Base-by-base conservation (phyloP, 371 early-diverging fungal genomes). In the Gilbertella persicaria region DNA sequence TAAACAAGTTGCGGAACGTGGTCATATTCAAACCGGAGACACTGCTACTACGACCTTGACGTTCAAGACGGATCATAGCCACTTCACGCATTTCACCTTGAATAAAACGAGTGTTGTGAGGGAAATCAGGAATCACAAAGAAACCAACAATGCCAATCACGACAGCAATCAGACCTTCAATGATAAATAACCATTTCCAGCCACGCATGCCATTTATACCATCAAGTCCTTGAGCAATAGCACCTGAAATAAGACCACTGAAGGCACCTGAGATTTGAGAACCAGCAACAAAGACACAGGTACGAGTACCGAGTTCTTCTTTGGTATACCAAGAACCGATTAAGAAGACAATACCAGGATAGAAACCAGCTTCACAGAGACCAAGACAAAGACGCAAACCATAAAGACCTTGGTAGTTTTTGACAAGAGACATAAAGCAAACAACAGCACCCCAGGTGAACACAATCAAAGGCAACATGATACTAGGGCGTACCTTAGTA, bases 291-390 rank as follows among this genome's bases (percentile, higher is more conserved):
- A 90, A 90, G 40, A 85, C 50, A 12, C 85, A 86, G 3, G 86
- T 80, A 44, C 93, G 85, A 39, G 75, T 69, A n/a, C 88, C 86
- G 30, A 83, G 74, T 60, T 94, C 95, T 25, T 77, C 62, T n/a
- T 83, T 77, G 17, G 80, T 80, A 54, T 93, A 94, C 86, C 92
- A 94, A 44, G 79, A 78, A 19, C 91, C 86, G 28, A 91, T 70
- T 60, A 86, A 80, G 45, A 78, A 88, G 8, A 89, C 75, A 23
- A 87, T 82, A 19, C 89, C 91, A 10, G 91, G 92, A 35, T 87
- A 86, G 48, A 91, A 81, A 3, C 87, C 89, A 26, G 82, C 80
- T 68, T 89, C 89, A 33, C 71, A 62, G 13, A 82, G 63, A 37
- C 91, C 91, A 21, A 90, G 77, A 24, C 84, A 75, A 56, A 87